These are phyloP conservation scores for Millerozyma acaciae DNA, from an alignment of 805 yeast species.

Conservation along the genomic window DNA sequence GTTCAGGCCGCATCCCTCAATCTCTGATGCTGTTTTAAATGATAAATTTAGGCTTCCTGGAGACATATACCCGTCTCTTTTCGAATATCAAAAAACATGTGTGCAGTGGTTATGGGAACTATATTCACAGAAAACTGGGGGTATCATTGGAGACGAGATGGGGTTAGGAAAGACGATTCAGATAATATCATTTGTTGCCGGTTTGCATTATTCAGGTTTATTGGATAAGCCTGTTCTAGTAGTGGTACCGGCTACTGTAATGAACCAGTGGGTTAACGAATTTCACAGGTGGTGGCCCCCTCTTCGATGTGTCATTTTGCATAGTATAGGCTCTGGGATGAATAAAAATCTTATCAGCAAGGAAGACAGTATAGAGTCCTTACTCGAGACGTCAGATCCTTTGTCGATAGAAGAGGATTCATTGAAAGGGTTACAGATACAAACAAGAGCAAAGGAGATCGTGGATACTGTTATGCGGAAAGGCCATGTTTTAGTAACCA, in stretches of 20 bases:
- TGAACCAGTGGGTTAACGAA: constrained; percentile 96
- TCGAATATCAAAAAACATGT: constrained; percentile 93
- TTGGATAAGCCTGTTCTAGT: constrained; percentile 75
- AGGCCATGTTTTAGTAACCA: constrained; percentile 87
- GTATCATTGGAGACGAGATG: constrained; percentile 97
- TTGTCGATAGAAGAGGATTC: constrained; percentile 9
- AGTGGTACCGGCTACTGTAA: constrained; percentile 95
- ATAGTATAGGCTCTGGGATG: constrained; percentile 92
- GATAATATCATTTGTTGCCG: constrained; percentile 85
- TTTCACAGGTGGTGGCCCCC: constrained; percentile 99
- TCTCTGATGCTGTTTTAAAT: constrained; percentile 71
- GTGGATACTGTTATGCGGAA: constrained; percentile 54
- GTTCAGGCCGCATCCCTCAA: constrained; percentile 70
- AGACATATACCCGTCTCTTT: constrained; percentile 79
- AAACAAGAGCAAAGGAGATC: constrained; percentile 42
- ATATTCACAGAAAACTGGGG: constrained; percentile 86
- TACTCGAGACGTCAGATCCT: constrained; percentile 44
- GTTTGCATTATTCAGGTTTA: constrained; percentile 76
- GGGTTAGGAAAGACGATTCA: constrained; percentile 96
- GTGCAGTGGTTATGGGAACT: constrained; percentile 98
- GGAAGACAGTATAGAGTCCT: constrained; percentile 50
- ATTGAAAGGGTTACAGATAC: constrained; percentile 25
- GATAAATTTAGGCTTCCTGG: constrained; percentile 78
- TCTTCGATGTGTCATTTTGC: constrained; percentile 76
- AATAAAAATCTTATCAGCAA: constrained; percentile 19